phyloP scores from a whole-genome alignment of 2,329 filamentous ascomycete genomes.

The Truncatella angustata region DNA sequence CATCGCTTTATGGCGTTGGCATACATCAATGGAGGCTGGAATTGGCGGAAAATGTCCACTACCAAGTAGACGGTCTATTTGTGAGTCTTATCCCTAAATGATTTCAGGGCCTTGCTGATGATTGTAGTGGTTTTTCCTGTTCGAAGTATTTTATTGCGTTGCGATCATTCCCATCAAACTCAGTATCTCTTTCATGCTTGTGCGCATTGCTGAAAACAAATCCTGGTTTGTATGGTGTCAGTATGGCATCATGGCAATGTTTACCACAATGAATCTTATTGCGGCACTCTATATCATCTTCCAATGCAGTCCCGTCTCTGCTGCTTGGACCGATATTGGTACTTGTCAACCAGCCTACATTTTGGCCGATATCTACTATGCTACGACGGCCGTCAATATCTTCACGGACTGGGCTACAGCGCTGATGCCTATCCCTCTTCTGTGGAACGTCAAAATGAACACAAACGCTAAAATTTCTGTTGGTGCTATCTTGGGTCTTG shows the following conservation, averaged over 20 bases:
- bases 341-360: conserved; percentile 13
- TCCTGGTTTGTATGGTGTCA: conserved; percentile 11
- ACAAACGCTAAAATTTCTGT: conserved; percentile 18
- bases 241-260: conserved; percentile 16
- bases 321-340: conserved; percentile 15
- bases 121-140: conserved; percentile 18
- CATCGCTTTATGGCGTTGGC: conserved; percentile 10
- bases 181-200: conserved; percentile 15
- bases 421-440: conserved; percentile 16
- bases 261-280: conserved; percentile 16
- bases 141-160: conserved; percentile 19
- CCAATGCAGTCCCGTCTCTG: conserved; percentile 15
- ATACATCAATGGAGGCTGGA: conserved; percentile 14
- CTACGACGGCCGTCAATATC: conserved; percentile 18
- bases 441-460: conserved; percentile 20
- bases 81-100: not conserved
- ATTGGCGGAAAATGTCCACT: conserved; percentile 13
- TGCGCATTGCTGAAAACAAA: conserved; percentile 15
- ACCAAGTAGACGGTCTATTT: conserved; percentile 14
- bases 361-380: conserved; percentile 18
- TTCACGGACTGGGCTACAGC: conserved; percentile 1
- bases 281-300: conserved; percentile 20
- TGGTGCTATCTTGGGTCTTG: conserved; percentile 16
- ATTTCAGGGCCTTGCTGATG: not conserved
- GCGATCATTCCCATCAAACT: conserved; percentile 18